Conservation (phyloP, 2,329 filamentous ascomycete species). For the Trichoderma atrobrunneum region DNA sequence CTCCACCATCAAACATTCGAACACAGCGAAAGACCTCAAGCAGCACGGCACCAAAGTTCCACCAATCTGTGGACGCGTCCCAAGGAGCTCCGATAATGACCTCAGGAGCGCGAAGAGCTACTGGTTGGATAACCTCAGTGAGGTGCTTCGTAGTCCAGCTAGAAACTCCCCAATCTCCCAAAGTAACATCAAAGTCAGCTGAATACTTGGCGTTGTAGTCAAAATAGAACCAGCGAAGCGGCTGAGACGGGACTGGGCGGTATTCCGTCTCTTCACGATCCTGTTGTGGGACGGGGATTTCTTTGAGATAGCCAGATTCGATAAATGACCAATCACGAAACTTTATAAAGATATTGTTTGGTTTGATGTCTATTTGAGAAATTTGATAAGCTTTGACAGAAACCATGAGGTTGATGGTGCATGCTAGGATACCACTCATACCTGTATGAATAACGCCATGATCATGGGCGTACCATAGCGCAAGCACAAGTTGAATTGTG, state of each 20-base stretch:
- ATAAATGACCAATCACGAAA: neutral
- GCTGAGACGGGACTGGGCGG: neutral
- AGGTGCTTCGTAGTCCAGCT: neutral
- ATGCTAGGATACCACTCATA: neutral
- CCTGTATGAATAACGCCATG: slow-evolving; percentile 1
- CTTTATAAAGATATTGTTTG: slow-evolving; percentile 5
- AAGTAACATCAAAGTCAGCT: neutral
- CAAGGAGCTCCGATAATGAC: slow-evolving; percentile 5
- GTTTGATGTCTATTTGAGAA: neutral
- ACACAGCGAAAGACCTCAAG: neutral
- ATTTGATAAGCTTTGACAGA: neutral
- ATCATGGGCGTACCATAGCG: neutral
- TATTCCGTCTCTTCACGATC: neutral
- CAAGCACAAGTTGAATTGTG: neutral
- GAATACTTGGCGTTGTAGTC: neutral
- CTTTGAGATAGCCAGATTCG: neutral
- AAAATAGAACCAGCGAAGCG: neutral
- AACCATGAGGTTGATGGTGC: neutral
- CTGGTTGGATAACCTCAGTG: neutral
- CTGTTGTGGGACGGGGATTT: neutral
- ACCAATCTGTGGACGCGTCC: neutral
- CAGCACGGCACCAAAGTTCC: neutral
- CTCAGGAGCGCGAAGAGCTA: neutral
- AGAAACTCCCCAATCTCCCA: neutral
- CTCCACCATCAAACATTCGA: neutral